Evolutionary conservation across 495 filamentous ascomycete genomes (phyloP).

Genomic region (Aspergillus sparsus): DNA sequence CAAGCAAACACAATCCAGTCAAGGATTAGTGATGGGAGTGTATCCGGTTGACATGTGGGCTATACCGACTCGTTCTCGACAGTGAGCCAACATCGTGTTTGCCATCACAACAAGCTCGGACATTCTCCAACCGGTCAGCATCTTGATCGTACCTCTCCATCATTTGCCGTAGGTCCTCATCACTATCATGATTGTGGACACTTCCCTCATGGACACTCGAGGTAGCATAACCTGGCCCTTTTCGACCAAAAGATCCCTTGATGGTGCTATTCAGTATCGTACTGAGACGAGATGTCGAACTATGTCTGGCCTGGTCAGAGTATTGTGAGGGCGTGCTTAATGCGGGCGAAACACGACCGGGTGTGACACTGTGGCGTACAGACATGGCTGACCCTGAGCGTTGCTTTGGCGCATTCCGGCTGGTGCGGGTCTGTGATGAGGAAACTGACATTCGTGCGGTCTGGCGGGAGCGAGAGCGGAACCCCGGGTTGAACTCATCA

Average conservation of each 20-base stretch:
- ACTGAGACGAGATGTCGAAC: slow-evolving; percentile 47
- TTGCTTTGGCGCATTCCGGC: slow-evolving; percentile 57
- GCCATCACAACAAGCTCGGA: slow-evolving; percentile 97
- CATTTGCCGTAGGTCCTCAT: slow-evolving; percentile 74
- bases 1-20: slow-evolving; percentile 6
- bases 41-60: slow-evolving; percentile 43
- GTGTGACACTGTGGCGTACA: slow-evolving; percentile 43
- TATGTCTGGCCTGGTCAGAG: slow-evolving; percentile 38
- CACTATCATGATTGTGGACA: slow-evolving; percentile 67
- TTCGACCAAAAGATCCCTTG: slow-evolving; percentile 46
- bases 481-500: slow-evolving; percentile 82
- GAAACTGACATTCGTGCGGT: slow-evolving; percentile 70
- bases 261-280: slow-evolving; percentile 48
- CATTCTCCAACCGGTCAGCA: slow-evolving; percentile 83
- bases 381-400: slow-evolving; percentile 51
- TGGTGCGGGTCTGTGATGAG: slow-evolving; percentile 76
- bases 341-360: slow-evolving; percentile 45
- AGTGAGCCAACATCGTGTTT: slow-evolving; percentile 53
- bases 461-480: slow-evolving; percentile 55
- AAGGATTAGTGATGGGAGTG: slow-evolving; percentile 40
- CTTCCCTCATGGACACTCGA: slow-evolving; percentile 67
- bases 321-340: slow-evolving; percentile 46
- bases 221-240: slow-evolving; percentile 39
- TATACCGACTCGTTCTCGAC: slow-evolving; percentile 46
- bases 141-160: slow-evolving; percentile 75